Base-by-base conservation (phyloP, 495 filamentous ascomycete genomes). In the Pyrenula massariospora region DNA sequence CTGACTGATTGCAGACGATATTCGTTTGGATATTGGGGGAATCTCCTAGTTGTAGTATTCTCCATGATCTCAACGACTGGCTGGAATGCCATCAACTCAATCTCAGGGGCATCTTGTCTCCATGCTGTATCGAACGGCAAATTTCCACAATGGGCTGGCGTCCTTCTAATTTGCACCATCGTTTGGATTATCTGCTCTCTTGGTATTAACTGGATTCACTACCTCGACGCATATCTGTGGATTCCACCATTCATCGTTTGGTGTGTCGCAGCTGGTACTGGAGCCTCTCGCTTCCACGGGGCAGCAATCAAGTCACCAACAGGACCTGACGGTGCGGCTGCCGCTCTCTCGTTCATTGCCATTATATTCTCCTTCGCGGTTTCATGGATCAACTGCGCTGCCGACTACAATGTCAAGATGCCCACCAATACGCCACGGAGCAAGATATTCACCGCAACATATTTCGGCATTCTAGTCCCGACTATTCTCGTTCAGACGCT, bases 321-420 rank as follows among this genome's bases (percentile, higher is more conserved):
- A 2, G 82, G 83, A 0, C 67, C 70, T 2, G 63, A 70, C 8
- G 80, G 84, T 56, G 71, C 78, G 5, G 82, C 80, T 19, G 62
- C 74, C 21, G 70, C 84, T 10, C 76, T 88, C 31, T 80, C 76
- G n/a, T 86, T 84, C 59, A 79, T 78, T 22, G 78, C 82, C 0
- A 76, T 76, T 2, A 75, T 86, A 8, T 84, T 75, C 51, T 81
- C 82, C 3, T 87, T 86, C 58, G 80, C 80, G 0, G 81, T 81
- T 0, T 83, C 81, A 0, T 86, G 84, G 83, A 76, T 79, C 1
- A 74, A 73, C 2, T 84, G 80, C 59, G 82, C 84, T 1, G 80
- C 84, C 8, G 84, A 87, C 59, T 86, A 86, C 64, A 84, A 81
- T 24, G 82, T 85, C 8, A 86, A 86, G 59, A 83, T 84, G 61